Evolutionary conservation across 2,329 filamentous ascomycete species (phyloP), one percentile per base, ranked within the genome.

Genomic region (Thelonectria olida): DNA sequence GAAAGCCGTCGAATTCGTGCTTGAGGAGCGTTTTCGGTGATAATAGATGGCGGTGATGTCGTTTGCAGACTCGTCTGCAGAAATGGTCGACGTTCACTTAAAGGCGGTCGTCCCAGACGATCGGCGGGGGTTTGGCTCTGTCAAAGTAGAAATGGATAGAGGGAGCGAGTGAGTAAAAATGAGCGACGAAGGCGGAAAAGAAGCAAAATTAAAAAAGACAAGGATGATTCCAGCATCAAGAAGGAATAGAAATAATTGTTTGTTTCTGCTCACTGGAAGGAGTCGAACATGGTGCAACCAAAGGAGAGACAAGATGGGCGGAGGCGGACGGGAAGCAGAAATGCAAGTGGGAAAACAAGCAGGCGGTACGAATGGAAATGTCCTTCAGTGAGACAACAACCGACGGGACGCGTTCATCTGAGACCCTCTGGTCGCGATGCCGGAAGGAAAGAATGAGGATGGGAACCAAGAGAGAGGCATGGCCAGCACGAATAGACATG

Each of bases 171-270:
- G 42, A 23, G 15, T 25, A 34, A 10, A 15, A 56, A 55, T 17
- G 47, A 61, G 41, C 38, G 58, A 45, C 51, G 19, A 39, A 42
- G 42, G 34, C 22, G 38, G 49, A 54, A 31, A 17, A 41, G 44
- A 27, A 41, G 10, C 28, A 27, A 28, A 36, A 31, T 50, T 20
- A 53, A 44, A 36, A 34, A 52, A 58, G 28, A 25, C 50, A 38
- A 45, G 19, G 45, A 31, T 54, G 49, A 48, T 54, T 53, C 36
- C 49, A 36, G 54, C 49, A 61, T 61, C 58, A 52, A 58, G 47
- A 39, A 49, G 28, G 39, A 22, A 44, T 19, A 38, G 31, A 23
- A 22, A 23, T 20, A 25, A 25, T 44, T 45, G 31, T 34, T 34
- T 34, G 12, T 34, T 34, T 31, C 15, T 34, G 13, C 31, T 45